Evolutionary conservation across 139 green algal genomes (phyloP).

Genomic region (Haematococcus lacustris): DNA sequence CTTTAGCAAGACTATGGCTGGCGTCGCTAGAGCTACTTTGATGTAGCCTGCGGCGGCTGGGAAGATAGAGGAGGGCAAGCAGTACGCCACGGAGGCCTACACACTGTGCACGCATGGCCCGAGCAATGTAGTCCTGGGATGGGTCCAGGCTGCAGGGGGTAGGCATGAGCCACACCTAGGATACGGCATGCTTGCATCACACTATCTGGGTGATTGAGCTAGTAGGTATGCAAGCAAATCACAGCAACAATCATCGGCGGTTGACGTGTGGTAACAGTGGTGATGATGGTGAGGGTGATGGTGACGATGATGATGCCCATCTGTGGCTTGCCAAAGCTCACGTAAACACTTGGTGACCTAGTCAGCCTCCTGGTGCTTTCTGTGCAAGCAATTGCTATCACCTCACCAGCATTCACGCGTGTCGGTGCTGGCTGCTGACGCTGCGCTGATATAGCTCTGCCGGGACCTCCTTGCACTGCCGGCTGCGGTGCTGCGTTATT

Average conservation of each 20-base stretch:
- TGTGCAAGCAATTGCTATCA: not conserved
- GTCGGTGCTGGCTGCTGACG: not conserved
- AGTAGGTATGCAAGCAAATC: not conserved
- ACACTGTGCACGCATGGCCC: no score
- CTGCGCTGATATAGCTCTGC: conserved; percentile 3
- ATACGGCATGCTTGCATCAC: not conserved
- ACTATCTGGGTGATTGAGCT: not conserved
- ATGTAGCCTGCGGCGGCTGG: no score
- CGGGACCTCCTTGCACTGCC: not conserved
- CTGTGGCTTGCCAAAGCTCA: not conserved
- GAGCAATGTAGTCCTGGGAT: no score
- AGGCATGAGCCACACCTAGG: no score
- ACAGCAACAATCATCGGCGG: not conserved
- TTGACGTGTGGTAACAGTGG: not conserved
- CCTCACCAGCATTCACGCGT: not conserved
- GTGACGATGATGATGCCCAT: not conserved
- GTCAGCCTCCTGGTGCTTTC: not conserved
- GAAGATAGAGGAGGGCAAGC: no score
- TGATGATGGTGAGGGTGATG: not conserved
- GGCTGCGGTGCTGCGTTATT: conserved; percentile 3
- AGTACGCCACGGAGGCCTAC: no score
- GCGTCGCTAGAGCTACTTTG: no score
- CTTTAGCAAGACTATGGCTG: no score
- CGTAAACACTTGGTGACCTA: no score
- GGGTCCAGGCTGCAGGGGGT: no score